These are phyloP conservation scores for Corrigiola litoralis DNA, from an alignment of 179 eudicot species.

Conservation along the genomic window DNA sequence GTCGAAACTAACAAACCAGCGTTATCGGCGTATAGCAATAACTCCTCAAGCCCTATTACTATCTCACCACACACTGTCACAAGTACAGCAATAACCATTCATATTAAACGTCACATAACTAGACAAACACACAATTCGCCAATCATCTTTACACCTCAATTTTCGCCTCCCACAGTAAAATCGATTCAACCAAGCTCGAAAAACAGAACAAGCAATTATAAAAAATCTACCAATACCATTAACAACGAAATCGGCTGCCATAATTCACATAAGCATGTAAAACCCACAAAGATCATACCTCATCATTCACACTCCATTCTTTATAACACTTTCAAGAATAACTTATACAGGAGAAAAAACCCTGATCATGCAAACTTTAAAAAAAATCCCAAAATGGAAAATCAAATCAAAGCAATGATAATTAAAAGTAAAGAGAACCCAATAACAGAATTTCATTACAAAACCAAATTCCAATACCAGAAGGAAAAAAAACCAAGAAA, in stretches of 20 bases:
- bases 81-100: not conserved
- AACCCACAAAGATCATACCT: not conserved
- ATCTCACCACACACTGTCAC: not conserved
- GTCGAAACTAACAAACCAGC: not conserved
- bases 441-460: not conserved
- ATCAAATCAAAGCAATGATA: not conserved
- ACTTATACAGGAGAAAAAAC: not conserved
- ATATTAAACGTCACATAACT: not conserved
- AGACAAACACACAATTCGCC: not conserved
- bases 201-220: not conserved
- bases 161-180: not conserved
- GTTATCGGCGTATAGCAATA: not conserved
- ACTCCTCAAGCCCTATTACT: too few species aligned
- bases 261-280: not conserved
- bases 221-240: too few species aligned
- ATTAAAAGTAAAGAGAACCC: not conserved
- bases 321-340: not conserved
- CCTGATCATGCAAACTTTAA: not conserved
- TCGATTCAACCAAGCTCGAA: not conserved
- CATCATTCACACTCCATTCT: not conserved
- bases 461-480: not conserved
- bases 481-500: not conserved
- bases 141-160: not conserved
- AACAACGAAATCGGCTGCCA: not conserved
- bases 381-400: not conserved